These are phyloP conservation scores for Penicillium nordicum DNA, from an alignment of 2,329 filamentous ascomycete species.

Conservation along the genomic window DNA sequence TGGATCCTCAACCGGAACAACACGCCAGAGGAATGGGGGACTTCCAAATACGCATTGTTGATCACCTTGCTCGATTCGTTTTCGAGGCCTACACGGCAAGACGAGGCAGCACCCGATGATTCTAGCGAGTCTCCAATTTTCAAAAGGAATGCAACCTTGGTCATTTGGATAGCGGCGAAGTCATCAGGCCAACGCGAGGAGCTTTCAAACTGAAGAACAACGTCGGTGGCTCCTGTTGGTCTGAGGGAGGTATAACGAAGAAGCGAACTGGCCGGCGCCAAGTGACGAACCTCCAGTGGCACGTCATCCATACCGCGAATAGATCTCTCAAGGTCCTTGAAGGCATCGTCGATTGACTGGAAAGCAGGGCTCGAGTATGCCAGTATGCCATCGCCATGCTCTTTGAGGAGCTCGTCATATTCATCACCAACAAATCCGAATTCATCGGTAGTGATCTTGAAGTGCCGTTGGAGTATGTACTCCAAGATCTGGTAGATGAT, in stretches of 20 bases:
- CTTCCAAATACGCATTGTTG: conserved; percentile 79
- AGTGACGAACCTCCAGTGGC: conserved; percentile 78
- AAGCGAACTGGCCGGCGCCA: conserved; percentile 68
- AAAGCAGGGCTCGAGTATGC: conserved; percentile 55
- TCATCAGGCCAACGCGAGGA: conserved; percentile 94
- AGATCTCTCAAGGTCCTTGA: conserved; percentile 70
- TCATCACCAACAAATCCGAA: conserved; percentile 52
- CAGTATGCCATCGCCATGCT: conserved; percentile 32
- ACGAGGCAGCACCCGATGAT: conserved; percentile 56
- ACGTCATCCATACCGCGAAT: conserved; percentile 76
- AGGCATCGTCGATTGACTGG: conserved; percentile 65
- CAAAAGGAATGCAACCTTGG: conserved; percentile 82
- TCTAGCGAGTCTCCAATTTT: conserved; percentile 71
- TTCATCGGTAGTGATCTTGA: conserved; percentile 58
- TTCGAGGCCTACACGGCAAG: conserved; percentile 74
- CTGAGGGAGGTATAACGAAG: conserved; percentile 65
- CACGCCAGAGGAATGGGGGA: conserved; percentile 68
- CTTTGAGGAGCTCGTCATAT: conserved; percentile 41
- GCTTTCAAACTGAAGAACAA: conserved; percentile 86
- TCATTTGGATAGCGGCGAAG: conserved; percentile 82
- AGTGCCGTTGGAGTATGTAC: conserved; percentile 67
- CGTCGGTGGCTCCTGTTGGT: conserved; percentile 59
- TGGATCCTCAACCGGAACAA: conserved; percentile 83
- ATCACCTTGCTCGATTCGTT: conserved; percentile 65
- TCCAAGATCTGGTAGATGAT: conserved; percentile 77